Conservation (phyloP, 805 yeast genomes). For the Tetrapisispora nanseiensis region DNA sequence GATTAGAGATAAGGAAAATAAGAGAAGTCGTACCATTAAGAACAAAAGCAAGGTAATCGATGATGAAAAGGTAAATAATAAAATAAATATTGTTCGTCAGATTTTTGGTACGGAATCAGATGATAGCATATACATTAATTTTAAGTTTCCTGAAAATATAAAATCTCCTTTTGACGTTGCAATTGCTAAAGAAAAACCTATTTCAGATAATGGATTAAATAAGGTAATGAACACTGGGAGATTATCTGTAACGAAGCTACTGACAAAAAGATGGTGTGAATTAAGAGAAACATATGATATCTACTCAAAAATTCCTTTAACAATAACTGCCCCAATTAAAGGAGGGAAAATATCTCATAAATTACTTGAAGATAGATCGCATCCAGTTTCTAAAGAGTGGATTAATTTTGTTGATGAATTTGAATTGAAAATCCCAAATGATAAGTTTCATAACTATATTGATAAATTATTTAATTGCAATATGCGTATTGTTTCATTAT, state of each 20-base stretch:
- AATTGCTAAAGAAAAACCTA: neutral
- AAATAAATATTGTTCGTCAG: slow-evolving; percentile 11
- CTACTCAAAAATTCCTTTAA: slow-evolving; percentile 35
- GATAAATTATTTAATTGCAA: slow-evolving; percentile 36
- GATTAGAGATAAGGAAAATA: neutral
- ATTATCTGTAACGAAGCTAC: slow-evolving; percentile 44
- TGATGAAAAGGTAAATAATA: slow-evolving; percentile 12
- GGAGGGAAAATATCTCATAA: slow-evolving; percentile 42
- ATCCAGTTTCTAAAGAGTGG: slow-evolving; percentile 26
- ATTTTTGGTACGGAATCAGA: slow-evolving; percentile 14
- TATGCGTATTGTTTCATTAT: slow-evolving; percentile 34
- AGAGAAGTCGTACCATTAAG: neutral
- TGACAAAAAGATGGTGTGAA: slow-evolving; percentile 63
- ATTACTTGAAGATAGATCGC: slow-evolving; percentile 38
- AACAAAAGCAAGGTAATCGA: neutral
- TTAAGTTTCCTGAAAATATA: slow-evolving; percentile 10
- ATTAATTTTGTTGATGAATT: slow-evolving; percentile 12
- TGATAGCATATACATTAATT: slow-evolving; percentile 10
- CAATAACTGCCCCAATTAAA: slow-evolving; percentile 33
- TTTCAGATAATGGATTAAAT: no score
- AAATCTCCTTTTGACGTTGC: slow-evolving; percentile 15
- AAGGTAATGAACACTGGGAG: slow-evolving; percentile 7
- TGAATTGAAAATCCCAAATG: slow-evolving; percentile 13
- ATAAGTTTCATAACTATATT: slow-evolving; percentile 19
- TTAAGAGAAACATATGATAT: slow-evolving; percentile 43